Evolutionary conservation across 331 rosid genomes (phyloP), one percentile per base, ranked within the genome.

Genomic region (Pyrus hybrid): DNA sequence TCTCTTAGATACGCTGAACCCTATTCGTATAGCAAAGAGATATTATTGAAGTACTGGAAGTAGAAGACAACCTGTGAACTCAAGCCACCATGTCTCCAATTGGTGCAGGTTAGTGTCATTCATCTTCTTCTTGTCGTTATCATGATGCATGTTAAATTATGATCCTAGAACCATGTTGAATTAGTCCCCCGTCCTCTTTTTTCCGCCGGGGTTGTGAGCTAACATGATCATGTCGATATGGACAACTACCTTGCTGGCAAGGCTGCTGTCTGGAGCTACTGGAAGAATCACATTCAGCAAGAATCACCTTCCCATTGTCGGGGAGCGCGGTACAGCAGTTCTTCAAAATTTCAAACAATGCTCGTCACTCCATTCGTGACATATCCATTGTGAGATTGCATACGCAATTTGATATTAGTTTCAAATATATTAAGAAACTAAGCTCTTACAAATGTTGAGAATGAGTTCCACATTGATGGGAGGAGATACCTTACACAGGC

Each of bases 291-390:
- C 72, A 33, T 33, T 94, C 97, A 1, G 87, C 97, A 47, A 94
- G 83, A n/a, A 14, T 14, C 54, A 92, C 97, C 72, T 95, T 95
- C 29, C 97, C 96, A 5, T 85, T 70, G 18, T 86, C 79, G 0
- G 96, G 97, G 10, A 95, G 84, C 5, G 99, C 90, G 0, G 80
- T 86, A 4, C 86, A 85, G 85, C 97, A 95, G 76, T 95, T 92
- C 88, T 89, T 92, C 84, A 95, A 77, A 45, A 94, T 32, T 90
- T 92, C 79, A 87, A 61, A 90, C 97, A 95, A 82, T 95, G 96
- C 67, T 85, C 92, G 30, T 95, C 99, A 43, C 97, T 95, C 99
- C 97, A 90, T 18, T 92, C 97, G 43, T 95, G 99, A 21, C 97
- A 90, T 73, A 92, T 90, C 97, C 97, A 95, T 96, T 94, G 77